Conservation (phyloP, 2,329 filamentous ascomycete species). For the Curvularia sp. region DNA sequence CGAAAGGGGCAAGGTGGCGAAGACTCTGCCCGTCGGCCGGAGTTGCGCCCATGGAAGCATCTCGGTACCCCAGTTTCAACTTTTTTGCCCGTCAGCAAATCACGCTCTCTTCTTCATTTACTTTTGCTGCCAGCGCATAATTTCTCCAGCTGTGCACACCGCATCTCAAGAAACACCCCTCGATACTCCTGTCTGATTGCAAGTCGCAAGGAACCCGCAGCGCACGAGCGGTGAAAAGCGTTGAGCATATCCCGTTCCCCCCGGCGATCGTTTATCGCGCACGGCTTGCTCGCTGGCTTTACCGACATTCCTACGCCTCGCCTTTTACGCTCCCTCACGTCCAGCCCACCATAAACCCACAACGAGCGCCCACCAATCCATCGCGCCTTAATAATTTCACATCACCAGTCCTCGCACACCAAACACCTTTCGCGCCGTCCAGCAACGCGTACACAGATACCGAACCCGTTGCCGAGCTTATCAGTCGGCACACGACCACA, state of each 20-base stretch:
- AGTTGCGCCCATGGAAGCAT: constrained; percentile 3
- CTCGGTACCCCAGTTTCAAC: constrained; percentile 5
- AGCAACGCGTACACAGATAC: constrained; percentile 8
- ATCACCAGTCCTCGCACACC: neutral
- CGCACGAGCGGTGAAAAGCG: constrained; percentile 23
- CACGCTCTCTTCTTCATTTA: constrained; percentile 1
- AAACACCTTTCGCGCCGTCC: constrained; percentile 1
- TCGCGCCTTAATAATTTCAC: constrained; percentile 15
- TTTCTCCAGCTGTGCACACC: constrained; percentile 11
- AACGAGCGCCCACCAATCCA: constrained; percentile 5
- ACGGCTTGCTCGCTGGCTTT: constrained; percentile 28
- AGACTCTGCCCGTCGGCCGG: constrained; percentile 4
- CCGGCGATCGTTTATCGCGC: constrained; percentile 26
- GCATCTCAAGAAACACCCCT: constrained; percentile 4
- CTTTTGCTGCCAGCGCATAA: constrained; percentile 12
- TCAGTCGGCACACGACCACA: constrained; percentile 27
- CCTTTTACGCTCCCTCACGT: constrained; percentile 18
- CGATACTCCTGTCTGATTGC: neutral
- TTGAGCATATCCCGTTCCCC: constrained; percentile 24
- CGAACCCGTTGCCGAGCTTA: constrained; percentile 1
- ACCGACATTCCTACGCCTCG: constrained; percentile 21
- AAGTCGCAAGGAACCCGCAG: constrained; percentile 5
- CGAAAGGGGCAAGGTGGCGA: constrained; percentile 13
- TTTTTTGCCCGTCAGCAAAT: constrained; percentile 8
- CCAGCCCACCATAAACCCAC: constrained; percentile 17